A percentile compares a stretch with the other conserved stretches of the same genome.
Evolutionary conservation across 495 filamentous ascomycete genomes (phyloP).

Genomic region (Bacidia gigantensis): DNA sequence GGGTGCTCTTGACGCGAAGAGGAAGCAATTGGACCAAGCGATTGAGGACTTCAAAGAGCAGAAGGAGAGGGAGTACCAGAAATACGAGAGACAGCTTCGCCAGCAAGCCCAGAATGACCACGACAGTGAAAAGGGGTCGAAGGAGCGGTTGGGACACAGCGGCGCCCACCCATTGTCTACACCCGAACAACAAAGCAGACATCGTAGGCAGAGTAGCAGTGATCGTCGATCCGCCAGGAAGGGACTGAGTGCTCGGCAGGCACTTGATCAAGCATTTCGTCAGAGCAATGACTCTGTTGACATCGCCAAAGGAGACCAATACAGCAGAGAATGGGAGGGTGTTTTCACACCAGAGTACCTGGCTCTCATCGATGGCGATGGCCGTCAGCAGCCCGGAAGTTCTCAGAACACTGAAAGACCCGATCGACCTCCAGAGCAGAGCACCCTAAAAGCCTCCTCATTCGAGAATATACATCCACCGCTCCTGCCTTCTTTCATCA

Average conservation of each 20-base stretch:
- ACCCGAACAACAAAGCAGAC: not conserved
- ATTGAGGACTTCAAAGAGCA: conserved; percentile 19
- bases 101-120: not conserved
- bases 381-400: not conserved
- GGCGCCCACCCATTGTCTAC: not conserved
- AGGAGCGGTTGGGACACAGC: not conserved
- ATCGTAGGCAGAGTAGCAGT: not conserved
- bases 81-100: conserved; percentile 16
- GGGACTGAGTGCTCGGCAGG: not conserved
- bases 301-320: not conserved
- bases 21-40: conserved; percentile 20
- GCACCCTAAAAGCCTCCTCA: conserved; percentile 5
- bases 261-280: conserved; percentile 2
- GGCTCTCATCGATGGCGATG: conserved; percentile 37
- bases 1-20: conserved; percentile 14
- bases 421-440: not conserved
- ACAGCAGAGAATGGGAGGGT: conserved; percentile 38
- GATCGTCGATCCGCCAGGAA: not conserved
- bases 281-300: not conserved
- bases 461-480: conserved; percentile 9
- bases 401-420: not conserved
- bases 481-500: conserved; percentile 5
- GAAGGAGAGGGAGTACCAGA: conserved; percentile 19
- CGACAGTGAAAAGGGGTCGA: not conserved
- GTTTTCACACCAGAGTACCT: conserved; percentile 47